Conservation (phyloP, 345 rosid species). For the Chamaenerion angustifolium region DNA sequence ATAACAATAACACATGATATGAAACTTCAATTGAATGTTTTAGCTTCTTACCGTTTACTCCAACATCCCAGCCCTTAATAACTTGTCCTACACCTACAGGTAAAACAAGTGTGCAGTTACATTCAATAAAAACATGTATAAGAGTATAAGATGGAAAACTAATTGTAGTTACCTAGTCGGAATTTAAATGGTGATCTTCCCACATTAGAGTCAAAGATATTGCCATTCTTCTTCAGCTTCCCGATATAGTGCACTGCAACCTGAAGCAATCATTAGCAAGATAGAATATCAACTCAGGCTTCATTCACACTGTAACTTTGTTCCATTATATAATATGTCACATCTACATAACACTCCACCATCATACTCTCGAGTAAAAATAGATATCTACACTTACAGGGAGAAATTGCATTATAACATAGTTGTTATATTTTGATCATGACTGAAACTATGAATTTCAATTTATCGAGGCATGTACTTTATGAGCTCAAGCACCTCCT, state of each 20-base stretch:
- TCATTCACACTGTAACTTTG: no score
- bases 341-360: no score
- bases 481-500: no score
- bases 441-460: no score
- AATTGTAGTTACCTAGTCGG: slow-evolving; percentile 46
- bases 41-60: slow-evolving; percentile 50
- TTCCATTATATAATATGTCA: no score
- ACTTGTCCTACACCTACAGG: slow-evolving; percentile 67
- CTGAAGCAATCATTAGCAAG: slow-evolving; percentile 22
- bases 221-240: slow-evolving; percentile 81
- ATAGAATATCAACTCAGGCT: not conserved
- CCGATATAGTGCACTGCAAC: slow-evolving; percentile 70
- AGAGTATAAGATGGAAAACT: not conserved
- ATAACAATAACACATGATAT: no score
- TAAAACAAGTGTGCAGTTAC: slow-evolving; percentile 3
- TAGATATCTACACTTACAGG: no score
- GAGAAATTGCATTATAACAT: no score
- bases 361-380: no score
- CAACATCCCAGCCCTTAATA: slow-evolving; percentile 98
- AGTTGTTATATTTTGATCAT: no score
- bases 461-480: no score
- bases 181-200: slow-evolving; percentile 71
- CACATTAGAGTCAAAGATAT: slow-evolving; percentile 72
- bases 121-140: not conserved
- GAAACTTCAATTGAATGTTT: no score